A percentile compares a stretch with the other conserved stretches of the same genome.
phyloP scores from a whole-genome alignment of 139 green algal species.

The Desmodesmus armatus region DNA sequence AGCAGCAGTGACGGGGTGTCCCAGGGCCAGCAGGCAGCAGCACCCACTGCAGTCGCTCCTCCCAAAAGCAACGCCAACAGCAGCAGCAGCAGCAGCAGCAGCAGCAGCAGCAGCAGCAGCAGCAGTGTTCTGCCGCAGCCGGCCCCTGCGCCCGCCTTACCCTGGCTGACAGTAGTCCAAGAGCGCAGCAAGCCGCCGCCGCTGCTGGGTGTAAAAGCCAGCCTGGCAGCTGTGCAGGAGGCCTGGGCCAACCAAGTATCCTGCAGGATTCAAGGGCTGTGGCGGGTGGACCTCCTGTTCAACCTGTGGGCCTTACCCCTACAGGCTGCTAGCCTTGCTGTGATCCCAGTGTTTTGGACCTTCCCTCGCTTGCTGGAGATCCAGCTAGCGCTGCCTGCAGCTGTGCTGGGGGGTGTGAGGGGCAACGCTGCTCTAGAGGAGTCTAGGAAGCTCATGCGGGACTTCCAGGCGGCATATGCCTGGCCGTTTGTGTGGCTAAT shows the following conservation, averaged over 20 bases:
- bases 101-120: background rate
- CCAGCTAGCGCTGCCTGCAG: slow-evolving; percentile 52
- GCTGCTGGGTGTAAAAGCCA: background rate
- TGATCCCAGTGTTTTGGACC: slow-evolving; percentile 59
- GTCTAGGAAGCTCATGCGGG: slow-evolving; percentile 52
- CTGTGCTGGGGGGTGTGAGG: slow-evolving; percentile 19
- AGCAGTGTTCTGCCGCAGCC: background rate
- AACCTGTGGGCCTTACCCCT: slow-evolving; percentile 60
- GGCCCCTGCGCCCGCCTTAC: slow-evolving; percentile 6
- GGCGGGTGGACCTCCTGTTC: slow-evolving; percentile 58
- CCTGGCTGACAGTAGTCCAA: slow-evolving; percentile 1
- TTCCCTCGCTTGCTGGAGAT: slow-evolving; percentile 59
- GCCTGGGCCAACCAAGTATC: slow-evolving; percentile 5
- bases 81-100: slow-evolving; percentile 21
- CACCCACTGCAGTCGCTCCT: too few species aligned
- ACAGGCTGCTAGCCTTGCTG: slow-evolving; percentile 60
- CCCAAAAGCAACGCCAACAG: background rate
- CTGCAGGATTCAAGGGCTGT: background rate
- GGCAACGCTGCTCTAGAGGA: slow-evolving; percentile 30
- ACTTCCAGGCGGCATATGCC: slow-evolving; percentile 43
- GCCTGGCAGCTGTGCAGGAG: slow-evolving; percentile 1
- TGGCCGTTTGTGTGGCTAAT: slow-evolving; percentile 59
- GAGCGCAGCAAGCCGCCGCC: background rate
- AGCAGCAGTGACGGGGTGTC: background rate
- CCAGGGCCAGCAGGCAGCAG: background rate